Evolutionary conservation across 306 rosid species (phyloP), one percentile per base, ranked within the genome.

Genomic region (Delonix regia): DNA sequence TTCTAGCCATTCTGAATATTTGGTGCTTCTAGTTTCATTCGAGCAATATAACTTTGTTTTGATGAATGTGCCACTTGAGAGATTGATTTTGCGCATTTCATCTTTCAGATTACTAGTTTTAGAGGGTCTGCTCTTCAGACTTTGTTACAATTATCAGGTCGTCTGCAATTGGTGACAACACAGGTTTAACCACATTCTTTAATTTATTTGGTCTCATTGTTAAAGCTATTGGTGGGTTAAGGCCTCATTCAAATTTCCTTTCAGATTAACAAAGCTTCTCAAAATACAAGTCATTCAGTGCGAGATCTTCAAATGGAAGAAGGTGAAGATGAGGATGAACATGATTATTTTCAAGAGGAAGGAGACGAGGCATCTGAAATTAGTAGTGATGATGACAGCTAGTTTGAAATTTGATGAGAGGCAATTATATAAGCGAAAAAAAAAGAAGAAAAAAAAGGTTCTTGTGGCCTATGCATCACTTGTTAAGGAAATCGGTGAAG

Each of bases 101-200:
- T 66, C 70, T 51, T 82, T 48, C 88, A 92, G 98, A 83, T 89
- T 69, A 49, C 89, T 48, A 87, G 85, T 57, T 75, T 87, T 71
- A 95, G 94, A 89, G 95, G 84, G 78, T 67, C 84, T 42, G 80
- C 90, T 28, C 73, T 89, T 75, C 90, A 89, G 76, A 80, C 92
- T 71, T 84, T 95, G 68, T 79, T 95, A 74, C 98, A 86, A 69
- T 72, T 93, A 73, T 95, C 94, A 2, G 98, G 99, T 61, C 96
- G 98, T 33, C 85, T 95, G 83, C 96, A 93, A 83, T 88, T 95
- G 74, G 81, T 91, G 80, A 83, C 85, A 79, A 86, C 97, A 78
- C 97, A 93, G 97, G 99, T 95, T 71, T 74, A 55, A 53, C 74
- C 61, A 24, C 73, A 68, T 68, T 68, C 77, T 55, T 39, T 52